A percentile compares a stretch with the other conserved stretches of the same genome.
Conservation (phyloP, 208 protist genomes). For the Trypanosomatidae sp. region DNA sequence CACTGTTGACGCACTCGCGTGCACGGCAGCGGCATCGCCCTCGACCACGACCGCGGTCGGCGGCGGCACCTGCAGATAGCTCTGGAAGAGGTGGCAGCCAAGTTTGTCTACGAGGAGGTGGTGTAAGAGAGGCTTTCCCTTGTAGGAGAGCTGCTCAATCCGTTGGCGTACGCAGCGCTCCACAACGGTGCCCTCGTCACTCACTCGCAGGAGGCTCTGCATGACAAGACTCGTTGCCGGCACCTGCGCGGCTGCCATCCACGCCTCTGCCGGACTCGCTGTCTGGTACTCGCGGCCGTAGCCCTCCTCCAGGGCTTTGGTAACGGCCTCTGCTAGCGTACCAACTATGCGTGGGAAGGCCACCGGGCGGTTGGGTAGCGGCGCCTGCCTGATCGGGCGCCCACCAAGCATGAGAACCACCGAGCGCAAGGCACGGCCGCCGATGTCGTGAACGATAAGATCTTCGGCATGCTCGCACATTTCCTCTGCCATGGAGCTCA, state of each 20-base stretch:
- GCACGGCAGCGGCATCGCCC: constrained; percentile 32
- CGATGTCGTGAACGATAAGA: constrained; percentile 73
- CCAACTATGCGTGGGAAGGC: constrained; percentile 45
- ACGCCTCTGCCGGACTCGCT: constrained; percentile 41
- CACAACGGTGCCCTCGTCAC: constrained; percentile 39
- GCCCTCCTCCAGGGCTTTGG: constrained; percentile 53
- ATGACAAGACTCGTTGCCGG: constrained; percentile 79
- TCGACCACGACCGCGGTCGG: constrained; percentile 40
- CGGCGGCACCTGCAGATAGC: constrained; percentile 69
- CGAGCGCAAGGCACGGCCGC: constrained; percentile 72
- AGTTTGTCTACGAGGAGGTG: constrained; percentile 63
- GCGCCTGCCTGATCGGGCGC: constrained; percentile 63
- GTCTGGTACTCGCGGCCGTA: constrained; percentile 49
- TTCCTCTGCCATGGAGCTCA: constrained; percentile 67
- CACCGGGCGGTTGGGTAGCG: constrained; percentile 39
- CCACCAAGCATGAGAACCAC: constrained; percentile 83
- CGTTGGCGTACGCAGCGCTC: constrained; percentile 53
- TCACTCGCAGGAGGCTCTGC: constrained; percentile 83
- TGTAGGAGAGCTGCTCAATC: constrained; percentile 48
- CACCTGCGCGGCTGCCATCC: constrained; percentile 66
- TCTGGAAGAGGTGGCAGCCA: constrained; percentile 85
- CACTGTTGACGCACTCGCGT: background rate
- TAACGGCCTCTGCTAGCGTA: constrained; percentile 41
- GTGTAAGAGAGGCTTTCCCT: constrained; percentile 50
- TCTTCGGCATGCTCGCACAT: constrained; percentile 64